Evolutionary conservation across 495 filamentous ascomycete species (phyloP).

Genomic region (Xanthoparmelia taractica): DNA sequence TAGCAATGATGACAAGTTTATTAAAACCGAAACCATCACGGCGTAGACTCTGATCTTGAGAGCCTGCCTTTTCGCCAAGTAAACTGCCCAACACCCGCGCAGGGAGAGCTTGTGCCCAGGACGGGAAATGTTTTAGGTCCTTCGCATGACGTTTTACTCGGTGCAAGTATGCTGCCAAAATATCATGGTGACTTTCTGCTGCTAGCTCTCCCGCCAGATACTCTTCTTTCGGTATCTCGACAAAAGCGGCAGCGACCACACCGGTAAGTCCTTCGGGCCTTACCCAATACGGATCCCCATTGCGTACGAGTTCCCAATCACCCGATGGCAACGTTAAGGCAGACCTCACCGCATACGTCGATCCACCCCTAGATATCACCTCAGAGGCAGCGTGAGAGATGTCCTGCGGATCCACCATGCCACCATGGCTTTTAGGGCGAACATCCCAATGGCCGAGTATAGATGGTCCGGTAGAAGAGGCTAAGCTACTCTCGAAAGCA

Average conservation of each 20-base stretch:
- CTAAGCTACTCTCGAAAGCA: conserved; percentile 57
- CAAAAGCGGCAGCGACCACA: conserved; percentile 68
- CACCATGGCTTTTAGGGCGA: conserved; percentile 31
- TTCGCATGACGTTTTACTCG: conserved; percentile 71
- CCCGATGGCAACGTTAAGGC: conserved; percentile 63
- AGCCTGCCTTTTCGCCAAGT: conserved; percentile 39
- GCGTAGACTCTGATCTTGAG: conserved; percentile 46
- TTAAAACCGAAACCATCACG: conserved; percentile 81
- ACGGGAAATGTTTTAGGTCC: conserved; percentile 73
- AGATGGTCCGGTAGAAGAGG: conserved; percentile 70
- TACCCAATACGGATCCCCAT: conserved; percentile 72
- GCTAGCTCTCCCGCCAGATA: conserved; percentile 72
- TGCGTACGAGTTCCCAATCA: conserved; percentile 76
- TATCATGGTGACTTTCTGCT: conserved; percentile 74
- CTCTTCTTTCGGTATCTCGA: conserved; percentile 57
- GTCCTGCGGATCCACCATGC: conserved; percentile 28
- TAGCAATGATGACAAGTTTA: conserved; percentile 75
- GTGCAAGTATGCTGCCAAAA: conserved; percentile 75
- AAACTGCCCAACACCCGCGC: conserved; percentile 60
- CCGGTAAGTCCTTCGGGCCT: conserved; percentile 74
- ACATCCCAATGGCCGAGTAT: conserved; percentile 66
- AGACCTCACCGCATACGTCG: conserved; percentile 66
- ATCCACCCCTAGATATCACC: conserved; percentile 58
- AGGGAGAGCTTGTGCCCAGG: conserved; percentile 60
- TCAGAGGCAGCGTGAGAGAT: conserved; percentile 70